These are phyloP conservation scores for Saccharomyces paradoxus DNA, from an alignment of 805 yeast species.

Conservation along the genomic window DNA sequence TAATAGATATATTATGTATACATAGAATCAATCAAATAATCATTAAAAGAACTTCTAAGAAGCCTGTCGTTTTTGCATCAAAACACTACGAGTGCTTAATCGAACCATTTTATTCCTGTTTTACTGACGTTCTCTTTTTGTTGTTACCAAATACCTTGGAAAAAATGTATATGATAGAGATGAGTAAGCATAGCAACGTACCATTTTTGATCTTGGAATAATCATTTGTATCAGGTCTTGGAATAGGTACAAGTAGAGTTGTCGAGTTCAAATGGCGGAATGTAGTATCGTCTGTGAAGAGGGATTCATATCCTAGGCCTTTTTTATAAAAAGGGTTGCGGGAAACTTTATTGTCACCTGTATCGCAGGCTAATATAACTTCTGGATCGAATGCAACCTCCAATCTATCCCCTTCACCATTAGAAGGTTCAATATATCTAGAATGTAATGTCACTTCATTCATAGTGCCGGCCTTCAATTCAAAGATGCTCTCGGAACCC, in stretches of 20 bases:
- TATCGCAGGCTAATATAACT: slow-evolving; percentile 46
- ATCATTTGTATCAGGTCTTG: slow-evolving; percentile 33
- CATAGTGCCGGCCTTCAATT: slow-evolving; percentile 18
- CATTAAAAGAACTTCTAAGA: not conserved
- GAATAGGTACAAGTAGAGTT: slow-evolving; percentile 31
- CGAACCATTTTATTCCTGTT: not conserved
- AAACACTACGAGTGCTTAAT: not conserved
- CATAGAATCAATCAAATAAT: not conserved
- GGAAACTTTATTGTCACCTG: slow-evolving; percentile 17
- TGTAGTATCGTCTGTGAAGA: slow-evolving; percentile 39
- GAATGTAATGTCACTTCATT: slow-evolving; percentile 42
- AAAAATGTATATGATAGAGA: slow-evolving; percentile 31
- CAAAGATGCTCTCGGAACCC: slow-evolving; percentile 42
- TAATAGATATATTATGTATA: not conserved
- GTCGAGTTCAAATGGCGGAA: slow-evolving; percentile 32
- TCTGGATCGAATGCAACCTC: slow-evolving; percentile 32
- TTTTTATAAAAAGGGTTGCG: slow-evolving; percentile 35
- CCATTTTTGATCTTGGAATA: slow-evolving; percentile 28
- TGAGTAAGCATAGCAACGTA: slow-evolving; percentile 31
- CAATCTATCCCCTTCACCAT: slow-evolving; percentile 10
- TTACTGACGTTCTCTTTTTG: not conserved
- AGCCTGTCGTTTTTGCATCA: not conserved
- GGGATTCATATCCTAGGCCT: slow-evolving; percentile 37
- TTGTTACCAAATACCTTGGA: slow-evolving; percentile 13
- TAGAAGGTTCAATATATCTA: slow-evolving; percentile 40